Conservation (phyloP, 768 basidiomycete species). For the Pleurotus pulmonarius region DNA sequence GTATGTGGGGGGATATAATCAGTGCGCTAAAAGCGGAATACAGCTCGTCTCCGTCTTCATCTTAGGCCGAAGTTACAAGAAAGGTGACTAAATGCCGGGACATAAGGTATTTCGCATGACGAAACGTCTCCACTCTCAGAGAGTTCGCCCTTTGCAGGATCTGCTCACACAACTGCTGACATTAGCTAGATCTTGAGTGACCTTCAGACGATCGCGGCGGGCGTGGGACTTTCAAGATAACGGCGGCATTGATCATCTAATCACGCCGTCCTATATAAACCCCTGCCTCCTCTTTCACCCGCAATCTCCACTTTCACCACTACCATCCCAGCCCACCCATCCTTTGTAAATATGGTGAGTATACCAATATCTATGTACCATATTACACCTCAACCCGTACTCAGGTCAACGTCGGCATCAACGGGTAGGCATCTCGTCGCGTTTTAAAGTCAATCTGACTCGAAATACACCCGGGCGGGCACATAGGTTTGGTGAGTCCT, state of each 20-base stretch:
- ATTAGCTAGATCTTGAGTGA: too few species aligned
- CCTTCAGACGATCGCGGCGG: too few species aligned
- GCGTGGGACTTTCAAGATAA: too few species aligned
- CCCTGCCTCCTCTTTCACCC: not conserved
- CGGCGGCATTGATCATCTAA: slow-evolving; percentile 4
- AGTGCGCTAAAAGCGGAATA: too few species aligned
- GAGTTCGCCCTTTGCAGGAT: too few species aligned
- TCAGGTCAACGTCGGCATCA: slow-evolving; percentile 90
- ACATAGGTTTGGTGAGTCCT: slow-evolving; percentile 70
- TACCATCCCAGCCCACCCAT: not conserved
- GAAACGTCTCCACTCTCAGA: too few species aligned
- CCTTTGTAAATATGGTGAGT: slow-evolving; percentile 8
- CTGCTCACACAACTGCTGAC: too few species aligned
- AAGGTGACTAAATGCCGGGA: too few species aligned
- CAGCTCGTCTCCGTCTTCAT: too few species aligned
- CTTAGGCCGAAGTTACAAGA: too few species aligned
- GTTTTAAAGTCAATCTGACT: slow-evolving; percentile 4
- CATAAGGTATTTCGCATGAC: too few species aligned
- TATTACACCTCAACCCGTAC: not conserved
- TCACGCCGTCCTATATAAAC: slow-evolving; percentile 5
- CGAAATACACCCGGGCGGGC: slow-evolving; percentile 9
- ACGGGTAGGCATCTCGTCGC: slow-evolving; percentile 61
- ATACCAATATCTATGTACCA: not conserved
- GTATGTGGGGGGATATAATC: too few species aligned
- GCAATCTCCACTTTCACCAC: slow-evolving; percentile 8